phyloP scores from a whole-genome alignment of 2,329 filamentous ascomycete genomes.

The Phyllosticta paracitricarpa region DNA sequence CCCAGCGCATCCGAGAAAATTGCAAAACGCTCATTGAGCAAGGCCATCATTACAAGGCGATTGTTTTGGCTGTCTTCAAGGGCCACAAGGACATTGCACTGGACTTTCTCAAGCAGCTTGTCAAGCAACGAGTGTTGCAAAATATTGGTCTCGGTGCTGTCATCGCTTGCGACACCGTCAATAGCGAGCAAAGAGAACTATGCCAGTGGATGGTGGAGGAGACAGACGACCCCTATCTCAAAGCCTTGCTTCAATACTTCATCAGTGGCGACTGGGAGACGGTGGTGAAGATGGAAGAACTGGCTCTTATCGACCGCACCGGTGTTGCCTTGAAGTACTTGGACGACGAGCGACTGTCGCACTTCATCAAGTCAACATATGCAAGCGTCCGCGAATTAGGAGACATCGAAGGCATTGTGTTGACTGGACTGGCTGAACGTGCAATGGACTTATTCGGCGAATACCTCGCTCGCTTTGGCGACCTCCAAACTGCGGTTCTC shows the following conservation, averaged over 20 bases:
- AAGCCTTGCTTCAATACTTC: conserved; percentile 69
- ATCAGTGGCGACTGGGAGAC: conserved; percentile 66
- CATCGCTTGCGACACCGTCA: conserved; percentile 39
- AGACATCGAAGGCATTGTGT: conserved; percentile 65
- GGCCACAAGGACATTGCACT: conserved; percentile 60
- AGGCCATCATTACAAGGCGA: conserved; percentile 60
- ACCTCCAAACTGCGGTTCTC: conserved; percentile 69
- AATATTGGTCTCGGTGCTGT: conserved; percentile 40
- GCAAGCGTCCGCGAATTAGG: conserved; percentile 52
- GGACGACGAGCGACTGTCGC: conserved; percentile 37
- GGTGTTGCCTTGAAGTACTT: conserved; percentile 68
- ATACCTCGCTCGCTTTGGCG: conserved; percentile 65
- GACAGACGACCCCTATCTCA: conserved; percentile 66
- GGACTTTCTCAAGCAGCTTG: conserved; percentile 58
- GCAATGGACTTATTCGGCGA: conserved; percentile 66
- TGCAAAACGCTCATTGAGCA: conserved; percentile 43
- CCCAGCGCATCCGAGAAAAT: conserved; percentile 39
- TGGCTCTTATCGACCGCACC: conserved; percentile 65
- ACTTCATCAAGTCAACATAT: conserved; percentile 44
- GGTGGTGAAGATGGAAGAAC: conserved; percentile 61
- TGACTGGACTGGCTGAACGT: conserved; percentile 65
- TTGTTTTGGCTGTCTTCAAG: conserved; percentile 65
- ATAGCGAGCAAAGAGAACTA: conserved; percentile 50
- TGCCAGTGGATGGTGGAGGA: conserved; percentile 54
- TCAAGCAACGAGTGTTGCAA: conserved; percentile 55